Evolutionary conservation across 1,139 yeast species (phyloP).

Genomic region (Saccharomyces hybrid): DNA sequence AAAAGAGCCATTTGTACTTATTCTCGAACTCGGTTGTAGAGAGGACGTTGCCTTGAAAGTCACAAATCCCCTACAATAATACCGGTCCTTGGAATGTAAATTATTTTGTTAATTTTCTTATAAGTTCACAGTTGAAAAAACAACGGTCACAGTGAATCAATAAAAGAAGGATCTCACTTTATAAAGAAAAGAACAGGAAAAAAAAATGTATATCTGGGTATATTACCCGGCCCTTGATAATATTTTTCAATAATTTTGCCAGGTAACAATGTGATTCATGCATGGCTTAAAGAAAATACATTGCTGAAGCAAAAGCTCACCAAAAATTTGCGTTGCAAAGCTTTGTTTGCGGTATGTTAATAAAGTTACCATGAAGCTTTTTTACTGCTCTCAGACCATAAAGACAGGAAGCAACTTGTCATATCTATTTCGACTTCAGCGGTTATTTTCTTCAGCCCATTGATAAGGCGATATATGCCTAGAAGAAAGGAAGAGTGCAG

Average conservation of each 20-base stretch:
- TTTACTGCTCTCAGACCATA: background rate
- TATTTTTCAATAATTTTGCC: too few species aligned
- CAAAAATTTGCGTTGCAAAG: too few species aligned
- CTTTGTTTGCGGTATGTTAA: background rate
- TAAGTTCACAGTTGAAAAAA: background rate
- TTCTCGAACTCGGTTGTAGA: slow-evolving; percentile 29
- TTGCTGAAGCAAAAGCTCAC: too few species aligned
- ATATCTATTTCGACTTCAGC: background rate
- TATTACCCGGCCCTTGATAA: too few species aligned
- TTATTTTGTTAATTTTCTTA: background rate
- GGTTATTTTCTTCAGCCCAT: background rate
- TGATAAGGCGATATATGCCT: too few species aligned
- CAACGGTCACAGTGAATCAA: background rate
- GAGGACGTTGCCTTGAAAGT: slow-evolving; percentile 23
- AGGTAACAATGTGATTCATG: too few species aligned
- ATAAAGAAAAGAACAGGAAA: background rate
- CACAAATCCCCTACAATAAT: slow-evolving; percentile 26
- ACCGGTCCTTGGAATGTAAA: slow-evolving; percentile 28
- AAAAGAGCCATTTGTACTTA: background rate
- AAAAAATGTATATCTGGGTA: background rate
- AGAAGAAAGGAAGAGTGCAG: background rate
- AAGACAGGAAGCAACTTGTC: background rate
- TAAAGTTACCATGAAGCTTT: too few species aligned
- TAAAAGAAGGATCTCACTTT: background rate
- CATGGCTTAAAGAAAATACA: too few species aligned